These are phyloP conservation scores for Xylaria sp. DNA, from an alignment of 495 filamentous ascomycete species.

Conservation along the genomic window DNA sequence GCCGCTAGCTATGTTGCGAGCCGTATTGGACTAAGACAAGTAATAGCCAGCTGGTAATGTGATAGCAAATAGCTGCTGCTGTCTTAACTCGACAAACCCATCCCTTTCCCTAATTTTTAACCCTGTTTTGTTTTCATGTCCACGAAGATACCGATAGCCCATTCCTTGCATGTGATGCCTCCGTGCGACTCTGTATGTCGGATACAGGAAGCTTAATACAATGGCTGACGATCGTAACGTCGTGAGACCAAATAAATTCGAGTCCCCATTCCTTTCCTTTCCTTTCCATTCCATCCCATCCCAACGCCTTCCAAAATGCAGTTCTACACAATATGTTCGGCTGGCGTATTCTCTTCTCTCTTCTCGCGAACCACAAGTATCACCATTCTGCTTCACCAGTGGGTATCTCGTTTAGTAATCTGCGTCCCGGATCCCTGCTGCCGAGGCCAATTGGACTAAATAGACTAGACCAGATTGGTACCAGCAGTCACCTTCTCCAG, in stretches of 20 bases:
- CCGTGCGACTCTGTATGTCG: constrained; percentile 25
- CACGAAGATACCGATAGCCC: constrained; percentile 5
- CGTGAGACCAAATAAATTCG: constrained; percentile 17
- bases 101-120: background rate
- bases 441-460: background rate
- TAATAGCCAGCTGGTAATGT: background rate
- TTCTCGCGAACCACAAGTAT: background rate
- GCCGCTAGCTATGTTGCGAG: background rate
- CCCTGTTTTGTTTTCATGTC: constrained; percentile 10
- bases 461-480: background rate
- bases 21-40: background rate
- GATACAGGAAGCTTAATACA: constrained; percentile 21
- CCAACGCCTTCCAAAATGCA: constrained; percentile 26
- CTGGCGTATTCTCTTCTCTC: background rate
- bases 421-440: background rate
- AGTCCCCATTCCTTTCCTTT: constrained; percentile 17
- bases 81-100: background rate
- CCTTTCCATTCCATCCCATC: constrained; percentile 22
- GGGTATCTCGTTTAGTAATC: constrained; percentile 14
- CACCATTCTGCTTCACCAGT: background rate
- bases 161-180: constrained; percentile 17
- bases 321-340: constrained; percentile 12
- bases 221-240: constrained; percentile 21
- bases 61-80: constrained; percentile 16
- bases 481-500: constrained; percentile 71